Evolutionary conservation across 1,284 basidiomycete genomes (phyloP), one percentile per base, ranked within the genome.

Genomic region (Ceratobasidium theobromae): DNA sequence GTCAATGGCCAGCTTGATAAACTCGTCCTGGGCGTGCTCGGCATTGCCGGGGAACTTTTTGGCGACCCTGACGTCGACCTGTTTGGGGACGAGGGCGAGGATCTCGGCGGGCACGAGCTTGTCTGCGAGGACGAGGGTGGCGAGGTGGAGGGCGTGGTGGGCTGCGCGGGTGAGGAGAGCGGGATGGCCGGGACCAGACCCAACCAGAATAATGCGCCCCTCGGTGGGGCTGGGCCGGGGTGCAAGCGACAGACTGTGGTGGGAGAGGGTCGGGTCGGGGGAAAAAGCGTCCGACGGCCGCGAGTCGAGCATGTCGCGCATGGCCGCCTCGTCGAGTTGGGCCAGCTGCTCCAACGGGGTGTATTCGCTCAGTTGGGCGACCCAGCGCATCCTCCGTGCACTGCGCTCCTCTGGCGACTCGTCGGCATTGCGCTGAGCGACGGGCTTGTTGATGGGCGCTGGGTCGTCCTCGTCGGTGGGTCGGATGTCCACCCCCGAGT

Each of bases 31-130:
- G 0, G 95, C 94, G 21, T 90, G 88, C 64, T 98, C 96, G 1
- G 95, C 93, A 73, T 98, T 98, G 0, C 96, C 96, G 0, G 96
- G 96, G 79, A 97, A 98, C 75, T 99, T 99, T 71, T 89, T 89
- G 14, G 96, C 96, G 69, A 98, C 97, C 35, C 30, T 52, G 16
- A 64, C 60, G 68, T 86, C 80, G 1, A 88, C 83, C 32, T 77
- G 75, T 76, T 82, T 77, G 0, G 95, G 95, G 55, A 98, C 92
- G n/a, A 98, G 80, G 0, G 84, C 85, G 28, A 99, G 86, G 16
- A 98, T 91, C 12, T 88, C 86, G 5, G 89, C 83, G 0, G 96
- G 96, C 0, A 98, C 96, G n/a, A 99, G 88, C 75, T 99, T 99
- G 80, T 98, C 96, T 8, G 93, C 92, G 3, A 98, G 84, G 21